A percentile compares a stretch with the other conserved stretches of the same genome.
These are phyloP conservation scores for Phytophthora citrophthora DNA, from an alignment of 352 stramenopile species.

Conservation along the genomic window DNA sequence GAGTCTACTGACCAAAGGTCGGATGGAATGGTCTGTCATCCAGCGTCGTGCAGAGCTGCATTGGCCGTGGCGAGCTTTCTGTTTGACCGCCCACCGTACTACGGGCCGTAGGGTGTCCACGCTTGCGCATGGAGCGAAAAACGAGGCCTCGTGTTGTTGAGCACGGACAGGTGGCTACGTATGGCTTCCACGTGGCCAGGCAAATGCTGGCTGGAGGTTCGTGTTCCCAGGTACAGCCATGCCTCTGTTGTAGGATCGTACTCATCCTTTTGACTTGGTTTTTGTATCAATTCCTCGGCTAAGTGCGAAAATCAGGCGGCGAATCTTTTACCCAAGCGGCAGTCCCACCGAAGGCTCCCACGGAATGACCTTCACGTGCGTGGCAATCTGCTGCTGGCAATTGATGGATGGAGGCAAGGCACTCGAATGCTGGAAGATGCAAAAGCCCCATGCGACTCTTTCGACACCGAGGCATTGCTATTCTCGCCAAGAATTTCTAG, in stretches of 20 bases:
- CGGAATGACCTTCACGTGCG: background rate
- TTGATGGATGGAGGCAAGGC: background rate
- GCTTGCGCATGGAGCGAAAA: slow-evolving; percentile 24
- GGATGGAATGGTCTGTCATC: slow-evolving; percentile 6
- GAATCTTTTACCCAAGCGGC: slow-evolving; percentile 16
- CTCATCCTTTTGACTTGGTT: slow-evolving; percentile 12
- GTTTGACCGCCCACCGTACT: slow-evolving; percentile 6
- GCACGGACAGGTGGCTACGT: background rate
- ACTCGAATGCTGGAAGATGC: background rate
- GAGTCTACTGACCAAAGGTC: slow-evolving; percentile 2
- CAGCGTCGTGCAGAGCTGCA: slow-evolving; percentile 1
- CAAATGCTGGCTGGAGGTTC: slow-evolving; percentile 2
- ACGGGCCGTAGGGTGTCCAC: background rate
- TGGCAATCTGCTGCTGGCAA: background rate
- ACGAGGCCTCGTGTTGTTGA: slow-evolving; percentile 20
- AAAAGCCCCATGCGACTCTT: background rate
- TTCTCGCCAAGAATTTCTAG: background rate
- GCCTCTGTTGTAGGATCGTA: slow-evolving; percentile 5
- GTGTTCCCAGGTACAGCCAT: background rate
- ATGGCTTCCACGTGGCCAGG: slow-evolving; percentile 26
- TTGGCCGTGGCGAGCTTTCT: slow-evolving; percentile 13
- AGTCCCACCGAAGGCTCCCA: background rate
- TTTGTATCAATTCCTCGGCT: slow-evolving; percentile 5
- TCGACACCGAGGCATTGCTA: background rate
- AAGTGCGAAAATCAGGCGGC: slow-evolving; percentile 35